A percentile compares a stretch with the other conserved stretches of the same genome.
Conservation (phyloP, 2,329 filamentous ascomycete species). For the Malbranchea zuffiana region DNA sequence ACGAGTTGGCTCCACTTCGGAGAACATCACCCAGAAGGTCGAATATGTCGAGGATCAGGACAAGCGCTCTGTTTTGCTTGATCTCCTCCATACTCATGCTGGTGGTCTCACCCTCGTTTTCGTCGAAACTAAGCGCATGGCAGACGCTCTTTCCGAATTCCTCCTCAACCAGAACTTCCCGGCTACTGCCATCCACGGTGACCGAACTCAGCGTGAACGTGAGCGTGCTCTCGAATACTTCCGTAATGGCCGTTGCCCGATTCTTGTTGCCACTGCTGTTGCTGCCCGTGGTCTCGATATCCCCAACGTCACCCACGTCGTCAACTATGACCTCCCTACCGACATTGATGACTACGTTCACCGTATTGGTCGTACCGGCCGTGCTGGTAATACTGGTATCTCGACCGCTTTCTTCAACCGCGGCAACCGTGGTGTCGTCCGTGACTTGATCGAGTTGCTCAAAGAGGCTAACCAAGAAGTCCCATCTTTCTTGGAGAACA, state of each 20-base stretch:
- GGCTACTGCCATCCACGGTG: constrained; percentile 95
- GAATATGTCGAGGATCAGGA: constrained; percentile 95
- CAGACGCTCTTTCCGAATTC: constrained; percentile 94
- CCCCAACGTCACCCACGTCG: constrained; percentile 88
- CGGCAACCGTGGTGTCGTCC: constrained; percentile 93
- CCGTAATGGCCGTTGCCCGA: constrained; percentile 88
- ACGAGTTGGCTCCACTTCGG: constrained; percentile 97
- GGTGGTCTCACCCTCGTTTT: constrained; percentile 92
- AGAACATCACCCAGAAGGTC: constrained; percentile 98
- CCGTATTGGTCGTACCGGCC: constrained; percentile 98
- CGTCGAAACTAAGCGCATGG: constrained; percentile 99
- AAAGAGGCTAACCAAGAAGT: constrained; percentile 99
- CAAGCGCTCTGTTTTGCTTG: constrained; percentile 94
- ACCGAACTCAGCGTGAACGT: constrained; percentile 97
- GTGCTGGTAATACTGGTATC: constrained; percentile 97
- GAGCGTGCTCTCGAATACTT: constrained; percentile 97
- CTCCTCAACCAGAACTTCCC: constrained; percentile 98
- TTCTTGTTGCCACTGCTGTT: constrained; percentile 92
- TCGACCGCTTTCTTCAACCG: constrained; percentile 99
- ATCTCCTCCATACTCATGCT: constrained; percentile 85
- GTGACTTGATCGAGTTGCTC: constrained; percentile 90
- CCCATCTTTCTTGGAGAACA: constrained; percentile 87
- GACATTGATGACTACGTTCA: constrained; percentile 99
- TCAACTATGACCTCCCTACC: constrained; percentile 99
- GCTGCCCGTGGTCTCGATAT: constrained; percentile 88